Evolutionary conservation across 257 asterid species (phyloP), one percentile per base, ranked within the genome.

Genomic region (Gentiana dahurica): DNA sequence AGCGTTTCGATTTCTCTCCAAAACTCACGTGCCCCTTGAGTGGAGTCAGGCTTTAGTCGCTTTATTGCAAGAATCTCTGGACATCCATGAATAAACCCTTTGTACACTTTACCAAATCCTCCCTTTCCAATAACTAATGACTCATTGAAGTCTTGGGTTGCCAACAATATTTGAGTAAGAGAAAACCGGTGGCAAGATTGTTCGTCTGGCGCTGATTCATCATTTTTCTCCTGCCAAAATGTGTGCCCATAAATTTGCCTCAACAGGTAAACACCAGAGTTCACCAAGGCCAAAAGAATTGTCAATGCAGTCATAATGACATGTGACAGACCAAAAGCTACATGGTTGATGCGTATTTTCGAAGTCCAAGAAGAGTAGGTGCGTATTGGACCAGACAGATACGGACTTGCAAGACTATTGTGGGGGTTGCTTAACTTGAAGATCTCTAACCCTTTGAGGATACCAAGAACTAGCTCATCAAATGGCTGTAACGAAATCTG

Each of bases 391-490:
- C 49, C 41, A 13, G 44, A 24, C 32, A 52, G 61, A 43, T 53
- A 45, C 11, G 60, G 68, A 45, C 48, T 55, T 10, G 68, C 68
- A 37, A 63, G 55, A 46, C 45, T 63, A 13, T 46, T 63, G 39
- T 46, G 55, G 8, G 24, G 54, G 54, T 34, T 45, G 61, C 67
- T 62, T 13, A 63, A 44, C 55, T 54, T 64, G 24, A 64, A 54
- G 50, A 64, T 55, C 54, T 65, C 69, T 49, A 65, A 2, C 39
- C 69, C 57, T 1, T 51, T 34, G 2, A 65, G 48, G 36, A 57
- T 54, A 13, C 32, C 44, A 15, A 57, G 5, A 0, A 32, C 59
- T 35, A 51, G 15, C 57, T 37, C 63, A 57, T 57, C 48, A 7
- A 7, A 10, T 34, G 63, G 51, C 11, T 34, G 58, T 12, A 57